Evolutionary conservation across 163 green algal species (phyloP).

Genomic region (Scenedesmus sp.): DNA sequence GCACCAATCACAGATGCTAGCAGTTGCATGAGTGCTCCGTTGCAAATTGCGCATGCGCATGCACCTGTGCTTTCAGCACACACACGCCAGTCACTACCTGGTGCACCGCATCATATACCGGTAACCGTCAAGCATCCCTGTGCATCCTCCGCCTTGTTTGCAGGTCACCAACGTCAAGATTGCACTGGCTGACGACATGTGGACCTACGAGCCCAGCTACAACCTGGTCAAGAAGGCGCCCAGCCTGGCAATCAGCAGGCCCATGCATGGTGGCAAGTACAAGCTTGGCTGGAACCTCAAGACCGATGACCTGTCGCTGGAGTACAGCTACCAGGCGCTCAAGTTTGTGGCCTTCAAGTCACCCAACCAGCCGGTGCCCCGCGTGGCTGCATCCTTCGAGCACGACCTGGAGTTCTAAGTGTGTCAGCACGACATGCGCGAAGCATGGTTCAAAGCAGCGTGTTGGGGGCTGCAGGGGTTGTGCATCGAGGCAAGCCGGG

Average conservation of each 20-base stretch:
- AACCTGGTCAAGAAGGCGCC: slow-evolving; percentile 55
- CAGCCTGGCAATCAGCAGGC: slow-evolving; percentile 47
- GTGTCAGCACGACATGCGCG: not conserved
- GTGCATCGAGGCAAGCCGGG: not conserved
- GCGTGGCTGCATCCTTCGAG: slow-evolving; percentile 37
- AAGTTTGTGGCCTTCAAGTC: slow-evolving; percentile 52
- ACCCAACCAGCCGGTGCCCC: slow-evolving; percentile 24
- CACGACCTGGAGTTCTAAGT: slow-evolving; percentile 46
- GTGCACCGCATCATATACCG: not conserved
- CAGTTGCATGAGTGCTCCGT: too few species aligned
- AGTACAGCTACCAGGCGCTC: slow-evolving; percentile 49
- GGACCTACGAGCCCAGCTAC: slow-evolving; percentile 59
- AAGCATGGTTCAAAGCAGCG: not conserved
- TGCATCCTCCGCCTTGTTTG: not conserved
- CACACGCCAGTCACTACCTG: too few species aligned
- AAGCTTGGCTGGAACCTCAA: slow-evolving; percentile 61
- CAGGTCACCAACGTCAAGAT: slow-evolving; percentile 58
- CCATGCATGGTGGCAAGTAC: slow-evolving; percentile 54
- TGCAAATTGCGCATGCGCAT: too few species aligned
- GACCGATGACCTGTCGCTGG: slow-evolving; percentile 50
- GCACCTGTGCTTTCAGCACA: too few species aligned
- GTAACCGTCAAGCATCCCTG: not conserved
- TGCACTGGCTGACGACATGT: slow-evolving; percentile 46
- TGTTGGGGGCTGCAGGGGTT: too few species aligned
- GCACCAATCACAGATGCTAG: too few species aligned